Evolutionary conservation across 306 rosid species (phyloP).

Genomic region (Sindora glabra): DNA sequence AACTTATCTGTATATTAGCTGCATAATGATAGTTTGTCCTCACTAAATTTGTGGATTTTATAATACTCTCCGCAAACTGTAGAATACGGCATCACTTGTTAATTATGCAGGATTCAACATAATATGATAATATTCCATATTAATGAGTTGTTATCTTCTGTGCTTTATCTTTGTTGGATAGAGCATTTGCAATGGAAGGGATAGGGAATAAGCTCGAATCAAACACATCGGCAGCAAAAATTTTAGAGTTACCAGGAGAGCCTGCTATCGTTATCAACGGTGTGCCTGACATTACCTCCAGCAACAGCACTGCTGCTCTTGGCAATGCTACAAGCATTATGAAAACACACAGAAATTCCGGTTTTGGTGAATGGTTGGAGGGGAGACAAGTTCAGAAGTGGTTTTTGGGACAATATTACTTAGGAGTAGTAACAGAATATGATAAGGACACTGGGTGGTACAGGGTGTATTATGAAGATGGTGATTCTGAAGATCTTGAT

Average conservation of each 20-base stretch:
- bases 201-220: slow-evolving; percentile 23
- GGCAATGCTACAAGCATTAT: slow-evolving; percentile 7
- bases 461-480: slow-evolving; percentile 77
- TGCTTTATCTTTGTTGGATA: slow-evolving; percentile 8
- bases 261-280: slow-evolving; percentile 76
- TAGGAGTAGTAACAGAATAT: slow-evolving; percentile 44
- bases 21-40: neutral
- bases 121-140: slow-evolving; percentile 1
- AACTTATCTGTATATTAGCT: neutral
- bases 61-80: too few relatives aligned
- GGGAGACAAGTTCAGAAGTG: slow-evolving; percentile 72
- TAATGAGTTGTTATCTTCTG: neutral
- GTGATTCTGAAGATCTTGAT: slow-evolving; percentile 77
- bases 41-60: too few relatives aligned
- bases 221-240: slow-evolving; percentile 24
- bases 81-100: too few relatives aligned
- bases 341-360: slow-evolving; percentile 7
- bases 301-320: neutral
- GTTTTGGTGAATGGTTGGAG: slow-evolving; percentile 72
- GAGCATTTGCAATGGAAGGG: slow-evolving; percentile 31
- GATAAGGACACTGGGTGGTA: slow-evolving; percentile 69
- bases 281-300: slow-evolving; percentile 38
- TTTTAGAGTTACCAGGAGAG: slow-evolving; percentile 65
- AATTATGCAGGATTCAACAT: too few relatives aligned
- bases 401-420: slow-evolving; percentile 55